Conservation (phyloP, 2,329 filamentous ascomycete species). For the Talaromyces sp. region DNA sequence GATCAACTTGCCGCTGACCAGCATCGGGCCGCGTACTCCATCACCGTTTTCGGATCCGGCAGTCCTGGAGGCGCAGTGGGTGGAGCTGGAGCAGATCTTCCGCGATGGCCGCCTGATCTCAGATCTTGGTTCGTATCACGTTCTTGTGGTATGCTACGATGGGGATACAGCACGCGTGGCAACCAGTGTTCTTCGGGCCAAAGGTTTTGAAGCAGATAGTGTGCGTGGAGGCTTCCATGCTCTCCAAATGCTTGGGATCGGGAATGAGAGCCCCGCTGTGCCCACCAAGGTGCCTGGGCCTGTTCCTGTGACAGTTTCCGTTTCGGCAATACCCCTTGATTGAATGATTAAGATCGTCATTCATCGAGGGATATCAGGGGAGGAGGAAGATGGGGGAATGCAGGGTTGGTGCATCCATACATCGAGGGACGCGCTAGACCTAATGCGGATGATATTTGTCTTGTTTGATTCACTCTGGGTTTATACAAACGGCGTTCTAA, state of each 20-base stretch:
- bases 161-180: constrained; percentile 59
- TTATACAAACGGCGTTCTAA: background rate
- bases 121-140: constrained; percentile 34
- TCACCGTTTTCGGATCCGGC: constrained; percentile 53
- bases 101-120: constrained; percentile 22
- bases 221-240: constrained; percentile 47
- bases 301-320: constrained; percentile 18
- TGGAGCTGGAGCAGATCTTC: constrained; percentile 51
- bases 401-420: constrained; percentile 16
- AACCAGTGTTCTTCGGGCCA: constrained; percentile 56
- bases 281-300: constrained; percentile 4
- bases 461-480: background rate
- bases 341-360: background rate
- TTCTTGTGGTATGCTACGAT: constrained; percentile 57
- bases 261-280: constrained; percentile 17
- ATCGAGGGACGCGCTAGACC: constrained; percentile 19
- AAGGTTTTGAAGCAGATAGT: constrained; percentile 52
- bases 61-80: constrained; percentile 52
- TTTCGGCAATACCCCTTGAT: constrained; percentile 23
- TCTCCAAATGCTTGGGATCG: constrained; percentile 30
- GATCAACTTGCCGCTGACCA: constrained; percentile 49
- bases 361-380: background rate
- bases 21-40: constrained; percentile 33
- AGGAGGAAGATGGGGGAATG: constrained; percentile 12
- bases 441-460: constrained; percentile 6